Evolutionary conservation across 2,329 filamentous ascomycete genomes (phyloP), one percentile per base, ranked within the genome.

Genomic region (Scleromitrula shiraiana): DNA sequence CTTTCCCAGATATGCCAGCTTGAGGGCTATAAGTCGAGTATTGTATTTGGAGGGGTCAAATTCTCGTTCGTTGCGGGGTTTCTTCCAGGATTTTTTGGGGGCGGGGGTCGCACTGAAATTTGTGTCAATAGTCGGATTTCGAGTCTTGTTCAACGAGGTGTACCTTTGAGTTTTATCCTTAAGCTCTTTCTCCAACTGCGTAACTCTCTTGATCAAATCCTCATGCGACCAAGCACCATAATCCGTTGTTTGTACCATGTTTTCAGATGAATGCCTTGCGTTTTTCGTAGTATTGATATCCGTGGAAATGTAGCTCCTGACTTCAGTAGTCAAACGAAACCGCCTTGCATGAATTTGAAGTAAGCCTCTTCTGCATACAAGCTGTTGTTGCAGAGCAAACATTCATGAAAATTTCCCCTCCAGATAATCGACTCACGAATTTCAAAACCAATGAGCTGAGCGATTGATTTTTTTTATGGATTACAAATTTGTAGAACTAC

Each of bases 1-100:
- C 64, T 88, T 86, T 39, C 93, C 93, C 29, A 97, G 70, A 65
- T 98, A 98, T 32, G 93, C 90, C 53, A 98, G 82, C 66, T 96
- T 97, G 50, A 98, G 72, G 7, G 91, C 93, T 54, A 98, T 85
- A 52, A 84, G 80, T 39, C 93, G 80, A 1, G 88, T 94, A 29
- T 79, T 77, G 66, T 96, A 95, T 62, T 81, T 85, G 12, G 80
- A 81, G 0, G 87, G 80, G 63, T 97, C 88, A 61, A 95, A 64
- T 7, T 45, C 48, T 36, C 59, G 56, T 43, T 62, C 61, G 29
- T 46, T 43, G 17, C 58, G 56, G 2, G 54, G 51, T 44, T 62
- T 64, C 50, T 62, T 62, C 33, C 45, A 57, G 53, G 74, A 57
- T 53, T 68, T 73, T 58, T 68, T 76, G 24, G 36, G n/a, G 8